Percentiles rank a stretch among this genome's conserved stretches.
Evolutionary conservation across 2,329 filamentous ascomycete genomes (phyloP).

Genomic region (Aurifilum marmelostoma): DNA sequence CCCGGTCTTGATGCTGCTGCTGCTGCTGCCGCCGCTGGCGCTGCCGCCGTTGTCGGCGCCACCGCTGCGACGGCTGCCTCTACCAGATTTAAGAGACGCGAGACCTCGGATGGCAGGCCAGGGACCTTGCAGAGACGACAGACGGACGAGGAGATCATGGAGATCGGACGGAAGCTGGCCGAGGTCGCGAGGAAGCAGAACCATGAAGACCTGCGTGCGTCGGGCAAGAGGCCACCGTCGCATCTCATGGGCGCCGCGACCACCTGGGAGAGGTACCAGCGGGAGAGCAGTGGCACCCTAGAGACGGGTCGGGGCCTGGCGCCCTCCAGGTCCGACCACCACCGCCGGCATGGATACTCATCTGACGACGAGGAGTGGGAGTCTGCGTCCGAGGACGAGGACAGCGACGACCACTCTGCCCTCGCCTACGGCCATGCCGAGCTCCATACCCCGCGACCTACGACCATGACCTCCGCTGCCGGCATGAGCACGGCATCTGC

Average conservation of each 20-base stretch:
- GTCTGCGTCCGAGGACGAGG: conserved; percentile 55
- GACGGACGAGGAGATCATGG: conserved; percentile 61
- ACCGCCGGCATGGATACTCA: conserved; percentile 40
- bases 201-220: conserved; percentile 50
- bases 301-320: conserved; percentile 42
- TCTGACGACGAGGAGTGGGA: conserved; percentile 60
- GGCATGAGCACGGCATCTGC: conserved; percentile 13
- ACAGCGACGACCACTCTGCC: conserved; percentile 46
- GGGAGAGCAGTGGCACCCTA: conserved; percentile 42
- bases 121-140: conserved; percentile 39
- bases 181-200: conserved; percentile 57
- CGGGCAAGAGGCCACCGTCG: conserved; percentile 45
- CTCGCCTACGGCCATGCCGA: conserved; percentile 50
- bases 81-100: background rate
- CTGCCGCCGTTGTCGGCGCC: conserved; percentile 2
- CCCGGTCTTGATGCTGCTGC: conserved; percentile 31
- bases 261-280: conserved; percentile 46
- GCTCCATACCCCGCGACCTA: conserved; percentile 32
- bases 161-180: conserved; percentile 58
- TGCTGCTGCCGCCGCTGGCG: background rate
- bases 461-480: conserved; percentile 32
- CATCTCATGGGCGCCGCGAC: conserved; percentile 45
- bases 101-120: conserved; percentile 22
- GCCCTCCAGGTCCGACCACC: conserved; percentile 42
- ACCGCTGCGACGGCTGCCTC: conserved; percentile 1